A percentile compares a stretch with the other conserved stretches of the same genome.
These are phyloP conservation scores for Pythium chondricola DNA, from an alignment of 352 stramenopile species.

Conservation along the genomic window DNA sequence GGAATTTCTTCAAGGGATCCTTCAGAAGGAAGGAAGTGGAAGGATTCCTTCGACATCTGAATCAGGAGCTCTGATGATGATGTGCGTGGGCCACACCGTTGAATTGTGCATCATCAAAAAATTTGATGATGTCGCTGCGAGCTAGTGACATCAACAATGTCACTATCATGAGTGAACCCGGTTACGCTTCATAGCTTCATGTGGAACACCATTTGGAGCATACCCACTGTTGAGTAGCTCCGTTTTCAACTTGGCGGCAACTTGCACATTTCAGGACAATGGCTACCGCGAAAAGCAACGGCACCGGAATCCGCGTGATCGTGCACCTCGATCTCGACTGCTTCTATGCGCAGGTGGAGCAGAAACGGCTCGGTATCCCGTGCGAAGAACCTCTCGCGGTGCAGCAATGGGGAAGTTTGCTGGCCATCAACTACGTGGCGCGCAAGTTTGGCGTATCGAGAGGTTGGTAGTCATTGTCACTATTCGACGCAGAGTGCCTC, in stretches of 20 bases:
- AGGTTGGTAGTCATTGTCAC: constrained; percentile 22
- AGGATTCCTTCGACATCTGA: not conserved
- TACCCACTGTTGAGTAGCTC: not conserved
- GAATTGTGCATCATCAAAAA: not conserved
- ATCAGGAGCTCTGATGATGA: not conserved
- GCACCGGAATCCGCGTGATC: constrained; percentile 40
- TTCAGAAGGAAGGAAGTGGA: no score
- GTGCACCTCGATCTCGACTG: constrained; percentile 85
- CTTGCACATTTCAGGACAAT: constrained; percentile 4
- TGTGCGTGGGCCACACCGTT: not conserved
- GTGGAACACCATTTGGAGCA: not conserved
- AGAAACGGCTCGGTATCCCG: constrained; percentile 60
- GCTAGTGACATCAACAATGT: not conserved
- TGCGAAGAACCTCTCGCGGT: constrained; percentile 60
- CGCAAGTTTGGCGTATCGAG: constrained; percentile 61
- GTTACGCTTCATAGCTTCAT: not conserved
- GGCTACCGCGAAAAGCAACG: constrained; percentile 1
- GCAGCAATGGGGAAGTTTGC: constrained; percentile 79
- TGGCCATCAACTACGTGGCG: constrained; percentile 82
- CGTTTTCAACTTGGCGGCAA: constrained; percentile 4
- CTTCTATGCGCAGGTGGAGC: constrained; percentile 86
- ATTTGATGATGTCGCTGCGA: no score
- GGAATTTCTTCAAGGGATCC: no score
- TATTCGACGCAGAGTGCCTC: not conserved
- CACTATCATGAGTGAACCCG: not conserved